phyloP scores from a whole-genome alignment of 441 rosid genomes.

The Gossypium gossypioides region DNA sequence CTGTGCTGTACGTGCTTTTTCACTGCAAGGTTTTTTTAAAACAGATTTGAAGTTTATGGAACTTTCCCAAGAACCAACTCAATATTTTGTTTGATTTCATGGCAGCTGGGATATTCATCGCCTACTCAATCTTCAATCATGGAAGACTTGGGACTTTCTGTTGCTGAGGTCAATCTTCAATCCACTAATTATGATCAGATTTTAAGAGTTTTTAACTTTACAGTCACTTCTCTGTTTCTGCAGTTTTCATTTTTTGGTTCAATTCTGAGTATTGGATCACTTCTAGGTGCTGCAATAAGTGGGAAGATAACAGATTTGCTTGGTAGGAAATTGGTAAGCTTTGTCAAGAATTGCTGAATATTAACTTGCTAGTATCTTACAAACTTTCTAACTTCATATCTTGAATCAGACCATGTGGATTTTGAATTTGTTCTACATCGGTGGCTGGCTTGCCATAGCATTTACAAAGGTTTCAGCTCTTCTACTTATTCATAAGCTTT shows the following conservation, averaged over 20 bases:
- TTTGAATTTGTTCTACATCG: slow-evolving; percentile 20
- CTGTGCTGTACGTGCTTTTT: slow-evolving; percentile 35
- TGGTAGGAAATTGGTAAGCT: slow-evolving; percentile 33
- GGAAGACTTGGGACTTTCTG: slow-evolving; percentile 37
- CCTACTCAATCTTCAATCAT: slow-evolving; percentile 37
- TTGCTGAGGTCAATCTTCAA: slow-evolving; percentile 22
- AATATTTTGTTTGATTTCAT: not conserved
- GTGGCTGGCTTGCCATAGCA: slow-evolving; percentile 30
- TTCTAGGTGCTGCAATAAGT: slow-evolving; percentile 25
- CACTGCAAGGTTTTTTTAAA: not conserved
- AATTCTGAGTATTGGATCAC: slow-evolving; percentile 23
- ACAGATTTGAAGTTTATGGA: not conserved
- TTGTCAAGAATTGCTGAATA: not conserved
- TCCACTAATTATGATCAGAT: not conserved
- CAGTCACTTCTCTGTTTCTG: not conserved
- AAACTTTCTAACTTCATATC: not conserved
- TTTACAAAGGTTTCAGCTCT: slow-evolving; percentile 22
- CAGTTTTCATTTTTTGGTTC: slow-evolving; percentile 39
- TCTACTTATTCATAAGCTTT: not conserved
- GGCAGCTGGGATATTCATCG: slow-evolving; percentile 39
- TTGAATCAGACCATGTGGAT: slow-evolving; percentile 31
- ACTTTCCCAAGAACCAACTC: not conserved
- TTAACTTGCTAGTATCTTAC: not conserved
- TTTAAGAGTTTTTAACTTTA: not conserved
- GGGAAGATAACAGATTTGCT: slow-evolving; percentile 27